These are phyloP conservation scores for Coemansia sp. DNA, from an alignment of 371 early-diverging fungal species.

Conservation along the genomic window DNA sequence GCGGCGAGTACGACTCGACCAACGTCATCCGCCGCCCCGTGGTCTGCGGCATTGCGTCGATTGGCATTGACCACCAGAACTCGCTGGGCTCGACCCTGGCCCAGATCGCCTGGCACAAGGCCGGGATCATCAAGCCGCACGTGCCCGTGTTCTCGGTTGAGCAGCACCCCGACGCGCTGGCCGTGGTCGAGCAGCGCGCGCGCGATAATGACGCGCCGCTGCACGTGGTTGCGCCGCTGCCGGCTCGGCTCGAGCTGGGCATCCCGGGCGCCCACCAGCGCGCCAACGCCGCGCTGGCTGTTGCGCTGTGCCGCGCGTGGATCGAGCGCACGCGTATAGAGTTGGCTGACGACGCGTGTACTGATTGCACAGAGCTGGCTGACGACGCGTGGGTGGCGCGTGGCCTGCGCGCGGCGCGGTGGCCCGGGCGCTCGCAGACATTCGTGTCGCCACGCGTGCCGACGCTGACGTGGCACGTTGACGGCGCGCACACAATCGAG, in stretches of 20 bases:
- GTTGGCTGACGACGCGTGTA: background rate
- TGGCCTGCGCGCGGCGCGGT: slow-evolving; percentile 67
- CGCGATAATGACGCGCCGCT: slow-evolving; percentile 58
- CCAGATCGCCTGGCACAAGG: slow-evolving; percentile 93
- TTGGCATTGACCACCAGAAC: slow-evolving; percentile 78
- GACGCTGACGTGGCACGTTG: slow-evolving; percentile 71
- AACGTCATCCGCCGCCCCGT: slow-evolving; percentile 71
- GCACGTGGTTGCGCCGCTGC: slow-evolving; percentile 11
- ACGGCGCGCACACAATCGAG: slow-evolving; percentile 95
- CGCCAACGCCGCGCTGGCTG: slow-evolving; percentile 80
- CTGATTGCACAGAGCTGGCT: too few species aligned
- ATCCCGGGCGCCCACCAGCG: slow-evolving; percentile 83
- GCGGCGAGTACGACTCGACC: slow-evolving; percentile 84
- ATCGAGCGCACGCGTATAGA: slow-evolving; percentile 17
- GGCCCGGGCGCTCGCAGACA: slow-evolving; percentile 91
- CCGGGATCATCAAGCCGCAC: slow-evolving; percentile 80
- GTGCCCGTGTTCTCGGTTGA: slow-evolving; percentile 70
- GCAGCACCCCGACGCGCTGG: slow-evolving; percentile 70
- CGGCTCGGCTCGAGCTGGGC: slow-evolving; percentile 48
- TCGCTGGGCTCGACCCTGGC: slow-evolving; percentile 73
- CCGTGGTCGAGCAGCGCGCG: slow-evolving; percentile 69
- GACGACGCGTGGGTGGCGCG: slow-evolving; percentile 42
- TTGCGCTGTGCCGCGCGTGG: slow-evolving; percentile 67
- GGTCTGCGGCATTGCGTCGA: slow-evolving; percentile 78
- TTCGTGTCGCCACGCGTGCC: slow-evolving; percentile 45